Evolutionary conservation across 1,284 basidiomycete species (phyloP), one percentile per base, ranked within the genome.

Genomic region (Earliella scabrosa): DNA sequence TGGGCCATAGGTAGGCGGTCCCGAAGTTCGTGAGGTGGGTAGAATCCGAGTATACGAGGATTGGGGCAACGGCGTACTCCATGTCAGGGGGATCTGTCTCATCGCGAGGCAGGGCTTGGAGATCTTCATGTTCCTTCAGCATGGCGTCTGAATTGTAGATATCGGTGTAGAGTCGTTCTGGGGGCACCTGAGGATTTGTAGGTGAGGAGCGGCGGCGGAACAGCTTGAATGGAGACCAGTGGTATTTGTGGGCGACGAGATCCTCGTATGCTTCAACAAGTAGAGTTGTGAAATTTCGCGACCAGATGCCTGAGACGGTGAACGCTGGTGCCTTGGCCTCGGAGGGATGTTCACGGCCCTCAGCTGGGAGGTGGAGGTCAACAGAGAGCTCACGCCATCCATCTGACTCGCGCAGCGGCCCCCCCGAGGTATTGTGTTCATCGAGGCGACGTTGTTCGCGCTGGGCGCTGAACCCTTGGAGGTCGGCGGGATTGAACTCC

Each of bases 371-470:
- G 2, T 32, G 60, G 18, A 73, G 60, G 14, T 59, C 58, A 1
- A 73, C 68, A 0, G 57, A 60, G 0, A 44, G 54, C 32, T 66
- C 52, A 2, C 49, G 59, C 73, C 72, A 73, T 0, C 67, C 68
- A 36, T 72, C 63, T 0, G 45, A 34, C 1, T 47, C 43, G 1
- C 45, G 27, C n/a, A 63, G 57, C 2, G 27, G 27, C 20, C 34
- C 43, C 8, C 34, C 35, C 2, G 40, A 27, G 2, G 47, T 31
- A 11, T 11, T 18, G n/a, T 47, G 34, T 0, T 59, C n/a, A 32
- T 70, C 63, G 5, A 72, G 49, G 0, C 26, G 45, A 6, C 50
- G 34, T 2, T 54, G 39, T 35, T 70, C 63, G 2, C 21, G 11
- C 21, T 24, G 11, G 0, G 63, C 61, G 14, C 31, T 35, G 47